phyloP scores from a whole-genome alignment of 768 basidiomycete genomes.

The Naganishia onofrii region DNA sequence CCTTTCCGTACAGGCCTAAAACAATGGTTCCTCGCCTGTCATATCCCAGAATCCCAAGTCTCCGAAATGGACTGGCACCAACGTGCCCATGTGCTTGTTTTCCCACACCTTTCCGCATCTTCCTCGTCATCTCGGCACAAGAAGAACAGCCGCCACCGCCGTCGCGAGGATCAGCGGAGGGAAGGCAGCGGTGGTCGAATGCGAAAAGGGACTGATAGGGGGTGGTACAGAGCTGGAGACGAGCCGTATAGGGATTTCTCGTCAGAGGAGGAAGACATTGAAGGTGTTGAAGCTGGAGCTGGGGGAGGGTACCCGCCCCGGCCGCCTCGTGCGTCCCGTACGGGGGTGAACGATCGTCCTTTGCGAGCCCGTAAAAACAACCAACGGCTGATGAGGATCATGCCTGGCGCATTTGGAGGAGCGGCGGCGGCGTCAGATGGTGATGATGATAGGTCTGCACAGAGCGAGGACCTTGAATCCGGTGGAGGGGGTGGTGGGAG shows the following conservation, averaged over 20 bases:
- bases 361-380: background rate
- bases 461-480: constrained; percentile 15
- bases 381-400: background rate
- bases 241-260: background rate
- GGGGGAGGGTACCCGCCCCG: constrained; percentile 26
- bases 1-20: constrained; percentile 38
- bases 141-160: background rate
- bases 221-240: too few relatives aligned
- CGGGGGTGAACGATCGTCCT: too few relatives aligned
- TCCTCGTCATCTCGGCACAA: background rate
- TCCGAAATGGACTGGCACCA: constrained; percentile 51
- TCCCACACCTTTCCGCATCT: constrained; percentile 6
- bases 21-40: constrained; percentile 45
- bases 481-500: background rate
- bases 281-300: background rate
- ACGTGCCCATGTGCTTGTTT: constrained; percentile 42
- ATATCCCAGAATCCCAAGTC: constrained; percentile 41
- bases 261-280: background rate
- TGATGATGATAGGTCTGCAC: background rate
- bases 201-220: background rate
- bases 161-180: background rate
- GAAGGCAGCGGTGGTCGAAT: too few relatives aligned
- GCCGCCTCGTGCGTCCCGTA: constrained; percentile 8
- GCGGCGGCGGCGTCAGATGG: too few relatives aligned
- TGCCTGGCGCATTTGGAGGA: background rate